These are phyloP conservation scores for Colletotrichum sp. DNA, from an alignment of 2,329 filamentous ascomycete species.

Conservation along the genomic window DNA sequence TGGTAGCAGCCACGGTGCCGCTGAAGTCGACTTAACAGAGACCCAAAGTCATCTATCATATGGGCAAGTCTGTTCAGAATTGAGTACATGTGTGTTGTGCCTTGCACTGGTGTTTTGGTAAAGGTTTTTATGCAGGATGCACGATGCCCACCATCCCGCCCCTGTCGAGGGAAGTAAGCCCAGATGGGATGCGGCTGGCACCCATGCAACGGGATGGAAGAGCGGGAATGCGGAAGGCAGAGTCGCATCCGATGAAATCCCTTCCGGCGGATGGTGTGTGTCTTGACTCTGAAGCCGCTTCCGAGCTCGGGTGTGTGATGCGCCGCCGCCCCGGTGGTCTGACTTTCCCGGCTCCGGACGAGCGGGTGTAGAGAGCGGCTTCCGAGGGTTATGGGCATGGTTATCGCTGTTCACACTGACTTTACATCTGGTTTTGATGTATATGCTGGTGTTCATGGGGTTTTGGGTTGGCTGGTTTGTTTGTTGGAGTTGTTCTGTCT, in stretches of 20 bases:
- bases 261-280: rapidly evolving
- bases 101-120: not conserved
- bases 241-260: not conserved
- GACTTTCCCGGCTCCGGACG: not conserved
- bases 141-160: not conserved
- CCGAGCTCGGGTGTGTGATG: not conserved
- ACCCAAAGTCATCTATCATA: too few relatives aligned
- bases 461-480: too few relatives aligned
- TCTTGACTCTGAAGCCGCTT: not conserved
- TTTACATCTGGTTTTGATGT: too few relatives aligned
- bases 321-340: not conserved
- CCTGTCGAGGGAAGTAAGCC: not conserved
- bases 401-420: too few relatives aligned
- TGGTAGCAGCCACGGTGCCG: not conserved
- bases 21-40: not conserved
- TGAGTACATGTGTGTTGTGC: too few relatives aligned
- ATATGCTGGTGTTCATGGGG: too few relatives aligned
- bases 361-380: not conserved
- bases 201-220: not conserved
- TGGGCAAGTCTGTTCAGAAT: too few relatives aligned
- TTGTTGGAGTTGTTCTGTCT: too few relatives aligned
- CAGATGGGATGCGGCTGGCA: not conserved
- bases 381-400: not conserved
- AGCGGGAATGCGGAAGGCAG: not conserved
- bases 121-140: not conserved